Conservation (phyloP, 179 eudicot genomes). For the Nepenthes alata region DNA sequence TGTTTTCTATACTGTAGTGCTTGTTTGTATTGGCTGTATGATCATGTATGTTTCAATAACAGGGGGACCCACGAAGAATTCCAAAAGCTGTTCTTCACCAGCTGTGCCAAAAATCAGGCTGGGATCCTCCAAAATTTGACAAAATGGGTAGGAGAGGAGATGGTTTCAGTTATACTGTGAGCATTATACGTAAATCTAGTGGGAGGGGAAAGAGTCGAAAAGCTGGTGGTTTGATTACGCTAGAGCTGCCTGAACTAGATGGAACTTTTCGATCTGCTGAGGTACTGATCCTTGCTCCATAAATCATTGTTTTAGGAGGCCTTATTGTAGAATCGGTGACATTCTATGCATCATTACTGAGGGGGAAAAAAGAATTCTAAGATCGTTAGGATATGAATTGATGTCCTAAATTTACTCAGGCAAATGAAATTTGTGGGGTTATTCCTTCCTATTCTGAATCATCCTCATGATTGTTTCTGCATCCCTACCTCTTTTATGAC, state of each 20-base stretch:
- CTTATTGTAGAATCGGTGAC: too few relatives aligned
- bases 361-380: too few relatives aligned
- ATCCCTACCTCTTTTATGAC: too few relatives aligned
- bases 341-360: too few relatives aligned
- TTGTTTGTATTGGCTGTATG: not conserved
- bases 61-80: conserved; percentile 77
- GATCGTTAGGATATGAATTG: too few relatives aligned
- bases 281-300: conserved; percentile 29
- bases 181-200: conserved; percentile 73
- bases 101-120: conserved; percentile 83
- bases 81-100: conserved; percentile 95
- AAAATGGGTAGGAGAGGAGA: conserved; percentile 48
- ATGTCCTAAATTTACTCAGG: too few relatives aligned
- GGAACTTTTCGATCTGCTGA: conserved; percentile 54
- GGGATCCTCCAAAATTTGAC: conserved; percentile 86
- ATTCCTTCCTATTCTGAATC: too few relatives aligned
- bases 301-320: not conserved
- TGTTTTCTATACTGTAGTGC: not conserved
- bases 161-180: conserved; percentile 49
- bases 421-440: too few relatives aligned
- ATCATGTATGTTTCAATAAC: conserved; percentile 7
- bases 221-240: conserved; percentile 74
- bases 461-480: too few relatives aligned
- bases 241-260: conserved; percentile 62
- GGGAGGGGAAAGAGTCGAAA: conserved; percentile 96